Evolutionary conservation across 306 rosid genomes (phyloP).

Genomic region (Vigna trinervia): DNA sequence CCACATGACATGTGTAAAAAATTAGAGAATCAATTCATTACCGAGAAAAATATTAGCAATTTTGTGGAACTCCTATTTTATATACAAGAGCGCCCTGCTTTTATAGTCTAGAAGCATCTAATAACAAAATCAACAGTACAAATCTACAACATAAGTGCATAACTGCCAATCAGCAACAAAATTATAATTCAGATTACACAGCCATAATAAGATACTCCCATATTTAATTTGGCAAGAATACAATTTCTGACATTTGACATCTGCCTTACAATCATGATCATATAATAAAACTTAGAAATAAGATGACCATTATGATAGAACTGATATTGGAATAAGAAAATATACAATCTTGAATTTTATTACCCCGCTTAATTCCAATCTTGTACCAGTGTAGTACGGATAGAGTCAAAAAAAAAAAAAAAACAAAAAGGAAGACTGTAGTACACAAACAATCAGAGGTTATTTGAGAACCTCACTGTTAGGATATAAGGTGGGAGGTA

Average conservation of each 20-base stretch:
- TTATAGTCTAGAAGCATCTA: not conserved
- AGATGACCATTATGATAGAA: too few species aligned
- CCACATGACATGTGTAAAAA: not conserved
- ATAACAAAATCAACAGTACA: constrained; percentile 6
- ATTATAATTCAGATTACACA: constrained; percentile 4
- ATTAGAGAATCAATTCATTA: not conserved
- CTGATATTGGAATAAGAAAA: too few species aligned
- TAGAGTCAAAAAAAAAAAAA: too few species aligned
- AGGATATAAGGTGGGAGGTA: too few species aligned
- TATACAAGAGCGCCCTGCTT: not conserved
- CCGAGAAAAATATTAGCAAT: not conserved
- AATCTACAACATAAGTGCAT: not conserved
- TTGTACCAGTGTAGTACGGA: too few species aligned
- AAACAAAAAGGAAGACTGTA: too few species aligned
- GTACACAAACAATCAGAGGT: too few species aligned
- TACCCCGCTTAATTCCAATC: too few species aligned
- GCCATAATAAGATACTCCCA: constrained; percentile 1
- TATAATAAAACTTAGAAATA: not conserved
- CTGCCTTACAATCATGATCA: not conserved
- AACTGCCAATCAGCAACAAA: not conserved
- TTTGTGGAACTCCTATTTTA: not conserved
- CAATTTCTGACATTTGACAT: not conserved
- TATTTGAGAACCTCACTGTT: too few species aligned
- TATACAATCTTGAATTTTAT: too few species aligned
- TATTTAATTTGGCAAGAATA: constrained; percentile 9